A percentile compares a stretch with the other conserved stretches of the same genome.
Conservation (phyloP, 768 basidiomycete species). For the Tulasnella sp. region DNA sequence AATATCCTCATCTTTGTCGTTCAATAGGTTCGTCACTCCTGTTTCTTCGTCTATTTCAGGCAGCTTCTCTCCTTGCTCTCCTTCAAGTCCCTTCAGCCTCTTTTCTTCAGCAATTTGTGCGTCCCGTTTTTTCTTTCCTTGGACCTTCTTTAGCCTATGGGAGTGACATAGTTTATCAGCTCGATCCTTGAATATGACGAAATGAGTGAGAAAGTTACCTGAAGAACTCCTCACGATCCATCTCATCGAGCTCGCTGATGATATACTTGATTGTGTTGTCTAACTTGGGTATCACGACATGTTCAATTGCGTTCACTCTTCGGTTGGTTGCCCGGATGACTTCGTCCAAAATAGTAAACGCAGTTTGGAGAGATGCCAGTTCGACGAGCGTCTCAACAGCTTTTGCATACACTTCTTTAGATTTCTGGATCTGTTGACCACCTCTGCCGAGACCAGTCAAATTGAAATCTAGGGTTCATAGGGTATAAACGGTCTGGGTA, state of each 20-base stretch:
- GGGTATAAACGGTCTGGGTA: background rate
- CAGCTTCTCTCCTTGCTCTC: conserved; percentile 24
- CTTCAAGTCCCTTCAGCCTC: conserved; percentile 20
- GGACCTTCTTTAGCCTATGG: conserved; percentile 85
- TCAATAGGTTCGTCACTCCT: conserved; percentile 53
- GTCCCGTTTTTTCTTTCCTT: conserved; percentile 91
- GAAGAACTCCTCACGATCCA: conserved; percentile 95
- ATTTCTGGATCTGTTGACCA: conserved; percentile 86
- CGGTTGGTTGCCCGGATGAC: conserved; percentile 99
- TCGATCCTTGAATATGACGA: background rate
- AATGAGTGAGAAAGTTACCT: conserved; percentile 34
- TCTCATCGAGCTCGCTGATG: conserved; percentile 92
- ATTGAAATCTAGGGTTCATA: conserved; percentile 60
- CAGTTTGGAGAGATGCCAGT: conserved; percentile 90
- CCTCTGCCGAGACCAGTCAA: conserved; percentile 93
- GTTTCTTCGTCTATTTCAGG: conserved; percentile 28
- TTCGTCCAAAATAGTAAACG: conserved; percentile 96
- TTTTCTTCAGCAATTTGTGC: conserved; percentile 32
- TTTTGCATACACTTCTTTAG: conserved; percentile 97
- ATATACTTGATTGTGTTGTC: conserved; percentile 99
- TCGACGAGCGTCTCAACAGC: conserved; percentile 96
- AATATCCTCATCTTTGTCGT: conserved; percentile 81
- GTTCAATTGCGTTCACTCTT: conserved; percentile 96
- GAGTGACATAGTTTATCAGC: conserved; percentile 18
- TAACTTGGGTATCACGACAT: conserved; percentile 86